Evolutionary conservation across 2,329 filamentous ascomycete genomes (phyloP).

Genomic region (Dissoconium aciculare): DNA sequence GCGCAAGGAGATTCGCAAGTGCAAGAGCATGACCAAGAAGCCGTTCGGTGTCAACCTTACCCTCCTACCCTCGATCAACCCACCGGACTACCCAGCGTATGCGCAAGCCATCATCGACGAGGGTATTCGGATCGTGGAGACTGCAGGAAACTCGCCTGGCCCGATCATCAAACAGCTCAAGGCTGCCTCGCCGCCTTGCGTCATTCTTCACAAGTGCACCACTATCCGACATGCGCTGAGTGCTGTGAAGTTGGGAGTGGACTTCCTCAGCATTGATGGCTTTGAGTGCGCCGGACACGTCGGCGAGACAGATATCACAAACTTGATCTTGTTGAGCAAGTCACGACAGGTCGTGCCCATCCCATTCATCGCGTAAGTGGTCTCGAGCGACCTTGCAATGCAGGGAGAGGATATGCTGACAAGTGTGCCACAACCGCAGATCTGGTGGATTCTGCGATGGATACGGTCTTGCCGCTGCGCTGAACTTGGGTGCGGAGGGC

Average conservation of each 20-base stretch:
- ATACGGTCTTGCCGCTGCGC: slow-evolving; percentile 76
- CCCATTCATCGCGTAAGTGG: slow-evolving; percentile 65
- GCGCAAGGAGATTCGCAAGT: slow-evolving; percentile 81
- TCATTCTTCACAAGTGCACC: slow-evolving; percentile 92
- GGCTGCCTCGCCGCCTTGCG: slow-evolving; percentile 48
- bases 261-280: slow-evolving; percentile 92
- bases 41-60: slow-evolving; percentile 94
- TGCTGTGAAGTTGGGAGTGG: slow-evolving; percentile 84
- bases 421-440: no score
- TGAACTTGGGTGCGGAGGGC: slow-evolving; percentile 79
- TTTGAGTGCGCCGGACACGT: slow-evolving; percentile 94
- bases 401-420: no score
- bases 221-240: slow-evolving; percentile 85
- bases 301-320: slow-evolving; percentile 74
- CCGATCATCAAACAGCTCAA: slow-evolving; percentile 85
- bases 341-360: slow-evolving; percentile 71
- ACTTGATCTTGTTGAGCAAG: slow-evolving; percentile 73
- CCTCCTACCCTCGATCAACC: slow-evolving; percentile 73
- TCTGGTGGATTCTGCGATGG: slow-evolving; percentile 93
- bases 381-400: no score
- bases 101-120: slow-evolving; percentile 88
- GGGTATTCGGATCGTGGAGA: slow-evolving; percentile 82
- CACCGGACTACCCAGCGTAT: slow-evolving; percentile 85
- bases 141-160: slow-evolving; percentile 76
- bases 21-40: slow-evolving; percentile 59